Evolutionary conservation across 306 rosid genomes (phyloP), one percentile per base, ranked within the genome.

Genomic region (Spatholobus suberectus): DNA sequence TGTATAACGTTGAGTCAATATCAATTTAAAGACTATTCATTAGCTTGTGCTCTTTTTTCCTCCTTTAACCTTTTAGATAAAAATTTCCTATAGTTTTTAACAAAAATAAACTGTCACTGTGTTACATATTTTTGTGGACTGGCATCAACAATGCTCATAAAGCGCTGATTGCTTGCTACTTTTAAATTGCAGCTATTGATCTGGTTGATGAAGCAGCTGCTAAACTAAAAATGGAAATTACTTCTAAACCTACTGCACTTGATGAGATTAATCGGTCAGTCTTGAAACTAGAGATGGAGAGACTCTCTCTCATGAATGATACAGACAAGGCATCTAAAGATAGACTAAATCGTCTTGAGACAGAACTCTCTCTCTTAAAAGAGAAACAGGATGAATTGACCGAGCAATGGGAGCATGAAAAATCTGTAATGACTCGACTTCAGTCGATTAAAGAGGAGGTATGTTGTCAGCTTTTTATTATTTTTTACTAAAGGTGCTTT

Each of bases 141-240:
- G 43, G 26, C n/a, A 74, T 27, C 38, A 69, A 51, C 75, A n/a
- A 37, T 67, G 65, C 46, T 71, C 83, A 24, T 21, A 29, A 55
- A 51, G 63, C 34, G 24, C 77, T 52, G 65, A 75, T 6, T 80
- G 29, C 81, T 84, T 76, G 75, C 57, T 78, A 23, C 62, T 82
- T 81, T 54, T 58, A 15, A 73, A 81, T 88, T 81, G 73, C 94
- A 96, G 99, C 99, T 82, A 96, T 96, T 73, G 99, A 96, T 89
- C 85, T 96, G 67, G 99, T 94, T 82, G 99, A 96, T 75, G 99
- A 96, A 90, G 99, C 99, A 43, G 99, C 99, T 62, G 99, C 99
- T 18, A 96, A 96, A 86, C 85, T 96, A 85, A 96, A 96, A 88
- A 96, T 96, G 98, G 99, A 96, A 78, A 96, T 96, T 81, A 96